Evolutionary conservation across 345 rosid species (phyloP).

Genomic region (Carallia brachiata): DNA sequence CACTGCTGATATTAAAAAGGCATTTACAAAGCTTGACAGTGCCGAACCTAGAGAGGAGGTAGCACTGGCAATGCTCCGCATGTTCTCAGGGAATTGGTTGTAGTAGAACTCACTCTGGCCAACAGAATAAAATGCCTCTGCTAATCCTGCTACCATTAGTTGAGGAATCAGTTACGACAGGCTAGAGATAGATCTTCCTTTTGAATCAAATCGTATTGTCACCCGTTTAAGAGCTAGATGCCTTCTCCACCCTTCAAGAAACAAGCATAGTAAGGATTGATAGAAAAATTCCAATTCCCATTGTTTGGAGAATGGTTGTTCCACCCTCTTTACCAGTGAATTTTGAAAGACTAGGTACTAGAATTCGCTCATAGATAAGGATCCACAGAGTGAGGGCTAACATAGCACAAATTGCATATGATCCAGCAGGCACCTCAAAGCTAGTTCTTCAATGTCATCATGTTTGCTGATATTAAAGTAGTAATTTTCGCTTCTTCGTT

Average conservation of each 20-base stretch:
- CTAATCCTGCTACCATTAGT: too few relatives aligned
- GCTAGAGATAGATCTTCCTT: neutral
- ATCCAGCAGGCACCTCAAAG: neutral
- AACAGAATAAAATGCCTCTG: too few relatives aligned
- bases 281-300: neutral
- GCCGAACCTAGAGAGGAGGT: too few relatives aligned
- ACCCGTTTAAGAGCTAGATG: neutral
- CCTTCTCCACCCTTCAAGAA: neutral
- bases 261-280: neutral
- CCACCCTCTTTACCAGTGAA: neutral
- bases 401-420: neutral
- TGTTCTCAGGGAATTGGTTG: too few relatives aligned
- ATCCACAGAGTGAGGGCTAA: too few relatives aligned
- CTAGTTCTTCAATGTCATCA: neutral
- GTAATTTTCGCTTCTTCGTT: neutral
- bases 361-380: neutral
- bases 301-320: neutral
- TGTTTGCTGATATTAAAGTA: too few relatives aligned
- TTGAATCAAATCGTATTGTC: neutral
- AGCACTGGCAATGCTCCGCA: too few relatives aligned
- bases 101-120: too few relatives aligned
- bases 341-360: neutral
- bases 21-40: too few relatives aligned
- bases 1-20: too few relatives aligned
- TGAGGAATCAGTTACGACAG: neutral